A percentile compares a stretch with the other conserved stretches of the same genome.
These are phyloP conservation scores for Dionaea muscipula DNA, from an alignment of 179 eudicot species.

Conservation along the genomic window DNA sequence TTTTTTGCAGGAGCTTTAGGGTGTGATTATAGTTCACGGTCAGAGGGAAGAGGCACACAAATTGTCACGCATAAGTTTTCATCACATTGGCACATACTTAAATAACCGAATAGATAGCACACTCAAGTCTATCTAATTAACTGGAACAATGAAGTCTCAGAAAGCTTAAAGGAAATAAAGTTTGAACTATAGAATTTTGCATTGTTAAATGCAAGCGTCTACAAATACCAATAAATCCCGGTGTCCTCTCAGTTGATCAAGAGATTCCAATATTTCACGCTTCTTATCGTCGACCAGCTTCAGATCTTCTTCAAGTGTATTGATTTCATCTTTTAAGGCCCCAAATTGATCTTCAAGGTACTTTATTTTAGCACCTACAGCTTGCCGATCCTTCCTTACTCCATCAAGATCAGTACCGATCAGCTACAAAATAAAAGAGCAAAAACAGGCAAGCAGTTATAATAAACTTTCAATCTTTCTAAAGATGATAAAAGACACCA, in stretches of 20 bases:
- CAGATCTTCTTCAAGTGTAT: constrained; percentile 30
- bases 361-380: constrained; percentile 29
- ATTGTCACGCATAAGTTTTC: too few relatives aligned
- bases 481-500: background rate
- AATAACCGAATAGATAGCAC: too few relatives aligned
- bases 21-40: too few relatives aligned
- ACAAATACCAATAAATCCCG: constrained; percentile 48
- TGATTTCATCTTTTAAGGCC: constrained; percentile 28
- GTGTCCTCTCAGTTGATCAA: constrained; percentile 29
- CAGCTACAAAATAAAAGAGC: constrained; percentile 27
- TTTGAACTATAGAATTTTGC: background rate
- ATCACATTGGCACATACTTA: too few relatives aligned
- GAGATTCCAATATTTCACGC: constrained; percentile 20
- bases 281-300: constrained; percentile 23
- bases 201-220: constrained; percentile 1
- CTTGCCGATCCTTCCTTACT: constrained; percentile 56
- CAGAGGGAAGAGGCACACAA: too few relatives aligned
- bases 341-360: constrained; percentile 29
- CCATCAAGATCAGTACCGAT: constrained; percentile 67
- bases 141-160: too few relatives aligned
- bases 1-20: too few relatives aligned
- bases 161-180: too few relatives aligned
- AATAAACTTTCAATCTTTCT: background rate
- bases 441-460: background rate
- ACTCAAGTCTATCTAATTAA: too few relatives aligned